Conservation (phyloP, 805 yeast species). For the Nematodospora valgi region DNA sequence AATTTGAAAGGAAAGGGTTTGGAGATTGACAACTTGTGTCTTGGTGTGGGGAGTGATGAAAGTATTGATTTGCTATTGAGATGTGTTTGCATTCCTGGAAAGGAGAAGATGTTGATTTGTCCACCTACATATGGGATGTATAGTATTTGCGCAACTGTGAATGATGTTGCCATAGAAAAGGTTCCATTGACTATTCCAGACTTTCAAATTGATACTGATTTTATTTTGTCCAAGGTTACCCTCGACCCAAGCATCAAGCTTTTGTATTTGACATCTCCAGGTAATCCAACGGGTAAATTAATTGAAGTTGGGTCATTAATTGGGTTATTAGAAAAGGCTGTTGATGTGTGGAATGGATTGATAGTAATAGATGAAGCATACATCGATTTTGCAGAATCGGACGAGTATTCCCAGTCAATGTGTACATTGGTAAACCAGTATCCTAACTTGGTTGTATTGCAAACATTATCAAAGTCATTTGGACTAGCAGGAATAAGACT, state of each 20-base stretch:
- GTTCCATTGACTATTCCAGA: slow-evolving; percentile 61
- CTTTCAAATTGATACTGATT: slow-evolving; percentile 55
- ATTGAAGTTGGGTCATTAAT: slow-evolving; percentile 39
- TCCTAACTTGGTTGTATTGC: slow-evolving; percentile 83
- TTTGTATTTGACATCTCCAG: slow-evolving; percentile 88
- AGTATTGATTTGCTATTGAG: slow-evolving; percentile 86
- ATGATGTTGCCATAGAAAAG: slow-evolving; percentile 74
- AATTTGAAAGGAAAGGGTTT: slow-evolving; percentile 22
- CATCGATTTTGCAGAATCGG: slow-evolving; percentile 70
- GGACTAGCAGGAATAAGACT: slow-evolving; percentile 94
- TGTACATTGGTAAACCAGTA: slow-evolving; percentile 76
- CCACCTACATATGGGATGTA: slow-evolving; percentile 99
- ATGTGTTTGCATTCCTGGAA: slow-evolving; percentile 77
- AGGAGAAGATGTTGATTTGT: slow-evolving; percentile 76
- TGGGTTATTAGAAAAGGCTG: slow-evolving; percentile 44
- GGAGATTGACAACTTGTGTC: slow-evolving; percentile 67
- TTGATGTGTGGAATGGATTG: slow-evolving; percentile 63
- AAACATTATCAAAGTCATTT: slow-evolving; percentile 90
- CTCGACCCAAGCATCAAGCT: slow-evolving; percentile 66
- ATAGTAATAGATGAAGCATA: slow-evolving; percentile 94
- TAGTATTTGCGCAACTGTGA: slow-evolving; percentile 82
- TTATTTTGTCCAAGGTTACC: slow-evolving; percentile 48
- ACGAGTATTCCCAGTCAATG: slow-evolving; percentile 39
- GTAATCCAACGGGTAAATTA: slow-evolving; percentile 86
- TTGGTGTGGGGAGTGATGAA: slow-evolving; percentile 98